phyloP scores from a whole-genome alignment of 2,329 filamentous ascomycete species.

The Cadophora luteo-olivacea region DNA sequence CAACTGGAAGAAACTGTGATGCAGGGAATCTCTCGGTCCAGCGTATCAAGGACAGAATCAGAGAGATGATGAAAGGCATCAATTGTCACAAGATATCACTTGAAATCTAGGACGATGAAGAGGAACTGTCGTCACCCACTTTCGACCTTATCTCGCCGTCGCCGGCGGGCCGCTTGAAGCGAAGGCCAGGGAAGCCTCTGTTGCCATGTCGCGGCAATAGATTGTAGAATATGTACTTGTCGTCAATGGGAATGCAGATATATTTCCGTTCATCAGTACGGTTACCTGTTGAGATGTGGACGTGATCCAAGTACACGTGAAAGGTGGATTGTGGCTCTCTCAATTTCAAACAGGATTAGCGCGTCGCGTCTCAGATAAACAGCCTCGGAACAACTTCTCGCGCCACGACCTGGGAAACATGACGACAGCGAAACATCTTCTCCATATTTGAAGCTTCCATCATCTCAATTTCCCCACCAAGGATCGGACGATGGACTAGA shows the following conservation, averaged over 20 bases:
- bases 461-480: constrained; percentile 15
- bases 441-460: constrained; percentile 20
- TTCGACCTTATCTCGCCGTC: constrained; percentile 25
- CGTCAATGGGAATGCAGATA: neutral
- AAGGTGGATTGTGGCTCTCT: neutral
- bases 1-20: neutral
- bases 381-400: constrained; percentile 1
- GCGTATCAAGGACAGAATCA: neutral
- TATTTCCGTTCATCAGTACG: neutral
- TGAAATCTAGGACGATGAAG: neutral
- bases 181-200: neutral
- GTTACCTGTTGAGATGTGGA: neutral
- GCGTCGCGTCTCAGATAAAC: constrained; percentile 3
- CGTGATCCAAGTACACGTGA: neutral
- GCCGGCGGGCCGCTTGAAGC: constrained; percentile 18
- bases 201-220: neutral
- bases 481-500: constrained; percentile 14
- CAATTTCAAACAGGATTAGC: neutral
- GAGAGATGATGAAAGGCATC: neutral
- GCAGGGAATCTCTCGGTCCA: neutral
- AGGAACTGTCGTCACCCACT: constrained; percentile 6
- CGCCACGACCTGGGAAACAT: constrained; percentile 1
- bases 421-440: constrained; percentile 15
- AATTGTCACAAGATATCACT: neutral
- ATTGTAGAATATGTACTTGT: neutral